Evolutionary conservation across 2,329 filamentous ascomycete species (phyloP).

Genomic region (Sporothrix brasiliensis): DNA sequence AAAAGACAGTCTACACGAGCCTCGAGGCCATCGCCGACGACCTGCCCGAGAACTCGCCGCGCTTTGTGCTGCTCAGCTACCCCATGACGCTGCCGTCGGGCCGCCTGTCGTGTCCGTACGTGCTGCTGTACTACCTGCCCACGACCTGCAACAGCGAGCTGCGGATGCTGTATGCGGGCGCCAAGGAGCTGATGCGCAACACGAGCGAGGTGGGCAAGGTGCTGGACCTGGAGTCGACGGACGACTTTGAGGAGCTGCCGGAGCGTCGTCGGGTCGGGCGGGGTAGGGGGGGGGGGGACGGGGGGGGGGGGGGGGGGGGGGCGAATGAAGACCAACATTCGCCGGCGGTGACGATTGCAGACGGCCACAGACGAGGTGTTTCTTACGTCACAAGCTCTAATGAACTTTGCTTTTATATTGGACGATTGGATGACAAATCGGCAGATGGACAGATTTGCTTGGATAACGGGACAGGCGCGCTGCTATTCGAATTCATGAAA

Average conservation of each 20-base stretch:
- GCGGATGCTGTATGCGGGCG: slow-evolving; percentile 92
- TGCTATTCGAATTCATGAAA: not conserved
- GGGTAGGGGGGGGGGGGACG: slow-evolving; percentile 35
- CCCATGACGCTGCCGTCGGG: slow-evolving; percentile 82
- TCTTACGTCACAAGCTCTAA: not conserved
- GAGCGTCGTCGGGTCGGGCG: slow-evolving; percentile 56
- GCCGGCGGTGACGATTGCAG: not conserved
- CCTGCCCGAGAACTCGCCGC: slow-evolving; percentile 86
- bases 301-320: not conserved
- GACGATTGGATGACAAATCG: too few relatives aligned
- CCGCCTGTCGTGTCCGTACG: slow-evolving; percentile 85
- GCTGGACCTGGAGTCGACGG: slow-evolving; percentile 77
- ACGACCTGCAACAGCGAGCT: slow-evolving; percentile 84
- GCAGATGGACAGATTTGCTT: slow-evolving; percentile 2
- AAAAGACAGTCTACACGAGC: slow-evolving; percentile 74
- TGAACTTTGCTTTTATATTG: not conserved
- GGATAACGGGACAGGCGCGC: slow-evolving; percentile 17
- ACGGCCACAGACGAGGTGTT: not conserved
- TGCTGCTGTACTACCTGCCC: slow-evolving; percentile 92
- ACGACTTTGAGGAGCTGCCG: slow-evolving; percentile 83
- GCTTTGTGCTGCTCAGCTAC: slow-evolving; percentile 88
- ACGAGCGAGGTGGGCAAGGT: slow-evolving; percentile 87
- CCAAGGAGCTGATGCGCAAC: slow-evolving; percentile 93
- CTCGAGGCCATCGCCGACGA: slow-evolving; percentile 83
- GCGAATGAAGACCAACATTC: not conserved